These are phyloP conservation scores for Aphanomyces astaci DNA, from an alignment of 352 stramenopile species.

Conservation along the genomic window DNA sequence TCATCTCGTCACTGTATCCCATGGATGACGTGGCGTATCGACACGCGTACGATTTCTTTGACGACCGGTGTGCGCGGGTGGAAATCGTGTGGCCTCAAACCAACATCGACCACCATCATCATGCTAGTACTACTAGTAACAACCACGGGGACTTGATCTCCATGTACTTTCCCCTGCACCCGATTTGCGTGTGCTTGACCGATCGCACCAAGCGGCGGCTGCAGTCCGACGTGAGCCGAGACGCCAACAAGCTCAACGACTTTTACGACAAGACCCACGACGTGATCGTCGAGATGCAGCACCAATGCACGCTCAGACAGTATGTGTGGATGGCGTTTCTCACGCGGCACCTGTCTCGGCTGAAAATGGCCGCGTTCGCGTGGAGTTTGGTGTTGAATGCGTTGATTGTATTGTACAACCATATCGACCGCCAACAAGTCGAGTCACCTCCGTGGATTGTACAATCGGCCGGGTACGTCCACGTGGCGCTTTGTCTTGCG, in stretches of 20 bases:
- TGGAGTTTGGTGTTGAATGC: slow-evolving; percentile 51
- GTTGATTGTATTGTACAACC: slow-evolving; percentile 50
- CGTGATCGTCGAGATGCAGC: slow-evolving; percentile 64
- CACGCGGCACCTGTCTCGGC: slow-evolving; percentile 34
- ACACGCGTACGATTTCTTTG: slow-evolving; percentile 55
- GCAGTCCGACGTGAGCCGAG: slow-evolving; percentile 49
- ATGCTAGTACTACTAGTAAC: background rate
- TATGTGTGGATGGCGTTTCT: slow-evolving; percentile 33
- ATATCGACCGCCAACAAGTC: slow-evolving; percentile 11
- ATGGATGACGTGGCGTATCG: slow-evolving; percentile 26
- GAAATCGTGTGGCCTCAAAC: slow-evolving; percentile 54
- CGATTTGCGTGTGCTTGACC: slow-evolving; percentile 67
- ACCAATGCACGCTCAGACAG: slow-evolving; percentile 43
- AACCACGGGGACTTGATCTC: slow-evolving; percentile 43
- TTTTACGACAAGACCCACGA: slow-evolving; percentile 64
- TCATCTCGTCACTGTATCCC: background rate
- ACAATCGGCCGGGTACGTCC: slow-evolving; percentile 40
- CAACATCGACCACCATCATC: slow-evolving; percentile 1
- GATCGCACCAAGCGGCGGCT: slow-evolving; percentile 68
- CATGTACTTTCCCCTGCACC: slow-evolving; percentile 67
- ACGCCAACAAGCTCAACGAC: slow-evolving; percentile 55
- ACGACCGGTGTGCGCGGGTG: slow-evolving; percentile 50
- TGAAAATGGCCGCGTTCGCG: slow-evolving; percentile 52
- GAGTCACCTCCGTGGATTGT: slow-evolving; percentile 32
- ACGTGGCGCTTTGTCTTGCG: slow-evolving; percentile 41